Conservation (phyloP, 495 filamentous ascomycete species). For the Penicillium manginii region DNA sequence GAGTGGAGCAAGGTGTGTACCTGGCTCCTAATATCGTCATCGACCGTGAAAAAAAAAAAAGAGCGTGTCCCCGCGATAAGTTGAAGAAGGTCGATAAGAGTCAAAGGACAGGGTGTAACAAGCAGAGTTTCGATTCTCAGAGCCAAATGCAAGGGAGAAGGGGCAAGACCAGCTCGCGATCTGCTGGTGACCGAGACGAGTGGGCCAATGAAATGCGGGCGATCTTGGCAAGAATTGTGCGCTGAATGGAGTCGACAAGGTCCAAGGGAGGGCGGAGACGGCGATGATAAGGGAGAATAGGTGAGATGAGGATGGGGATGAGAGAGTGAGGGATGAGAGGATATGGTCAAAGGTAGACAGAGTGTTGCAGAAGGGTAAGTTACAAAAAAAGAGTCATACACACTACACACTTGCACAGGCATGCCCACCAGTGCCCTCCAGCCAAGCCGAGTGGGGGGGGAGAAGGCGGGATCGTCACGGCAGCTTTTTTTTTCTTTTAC, state of each 20-base stretch:
- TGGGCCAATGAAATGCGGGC: conserved; percentile 25
- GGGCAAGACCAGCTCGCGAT: conserved; percentile 23
- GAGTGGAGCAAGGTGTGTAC: conserved; percentile 7
- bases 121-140: conserved; percentile 13
- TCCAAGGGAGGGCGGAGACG: not conserved
- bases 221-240: conserved; percentile 31
- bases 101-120: conserved; percentile 13
- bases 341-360: not conserved
- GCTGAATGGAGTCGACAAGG: not conserved
- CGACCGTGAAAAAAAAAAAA: conserved; percentile 20
- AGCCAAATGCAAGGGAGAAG: conserved; percentile 32
- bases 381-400: not conserved
- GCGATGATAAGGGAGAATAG: not conserved
- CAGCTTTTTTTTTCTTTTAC: not conserved
- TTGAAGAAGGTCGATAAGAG: conserved; percentile 3
- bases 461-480: conserved; percentile 1
- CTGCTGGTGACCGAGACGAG: conserved; percentile 27
- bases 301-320: not conserved
- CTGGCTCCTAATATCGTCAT: conserved; percentile 27
- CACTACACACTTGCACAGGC: not conserved
- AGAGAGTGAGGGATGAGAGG: conserved; percentile 1
- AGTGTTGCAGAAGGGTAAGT: too few species aligned
- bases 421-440: not conserved
- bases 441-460: conserved; percentile 15
- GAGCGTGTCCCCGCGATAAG: conserved; percentile 2